A percentile compares a stretch with the other conserved stretches of the same genome.
phyloP scores from a whole-genome alignment of 2,329 filamentous ascomycete genomes.

The Alternaria triticimaculans region DNA sequence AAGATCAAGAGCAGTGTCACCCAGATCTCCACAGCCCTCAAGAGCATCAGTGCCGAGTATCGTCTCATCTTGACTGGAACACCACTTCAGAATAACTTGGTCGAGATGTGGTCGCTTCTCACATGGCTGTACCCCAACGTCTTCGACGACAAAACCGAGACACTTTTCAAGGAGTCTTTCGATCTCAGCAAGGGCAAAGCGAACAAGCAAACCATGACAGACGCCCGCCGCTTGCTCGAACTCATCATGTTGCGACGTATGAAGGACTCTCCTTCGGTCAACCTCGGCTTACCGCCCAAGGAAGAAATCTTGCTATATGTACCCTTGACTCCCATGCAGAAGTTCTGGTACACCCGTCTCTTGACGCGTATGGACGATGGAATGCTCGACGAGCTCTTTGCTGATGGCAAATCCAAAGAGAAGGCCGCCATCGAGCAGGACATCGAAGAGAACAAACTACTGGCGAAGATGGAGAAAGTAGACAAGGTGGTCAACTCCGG shows the following conservation, averaged over 20 bases:
- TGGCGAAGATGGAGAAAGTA: conserved; percentile 43
- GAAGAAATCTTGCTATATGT: conserved; percentile 64
- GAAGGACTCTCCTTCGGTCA: conserved; percentile 62
- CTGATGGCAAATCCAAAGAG: conserved; percentile 55
- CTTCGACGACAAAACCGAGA: conserved; percentile 58
- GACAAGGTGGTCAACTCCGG: conserved; percentile 34
- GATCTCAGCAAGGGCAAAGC: conserved; percentile 62
- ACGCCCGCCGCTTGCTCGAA: conserved; percentile 60
- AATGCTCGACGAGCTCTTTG: conserved; percentile 61
- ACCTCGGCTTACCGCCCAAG: conserved; percentile 63
- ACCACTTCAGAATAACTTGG: conserved; percentile 65
- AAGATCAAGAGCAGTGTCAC: conserved; percentile 87
- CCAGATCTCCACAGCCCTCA: conserved; percentile 52
- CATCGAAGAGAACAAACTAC: conserved; percentile 44
- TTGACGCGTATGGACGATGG: conserved; percentile 61
- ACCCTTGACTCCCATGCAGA: conserved; percentile 64
- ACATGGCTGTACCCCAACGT: conserved; percentile 67
- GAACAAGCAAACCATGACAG: conserved; percentile 60
- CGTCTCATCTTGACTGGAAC: conserved; percentile 62
- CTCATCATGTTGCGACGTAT: conserved; percentile 66
- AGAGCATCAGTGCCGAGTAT: conserved; percentile 55
- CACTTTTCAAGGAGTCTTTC: conserved; percentile 63
- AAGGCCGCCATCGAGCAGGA: conserved; percentile 48
- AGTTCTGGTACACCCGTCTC: conserved; percentile 64
- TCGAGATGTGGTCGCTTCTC: conserved; percentile 64